A percentile compares a stretch with the other conserved stretches of the same genome.
These are phyloP conservation scores for Colletotrichum incanum DNA, from an alignment of 2,329 filamentous ascomycete genomes.

Conservation along the genomic window DNA sequence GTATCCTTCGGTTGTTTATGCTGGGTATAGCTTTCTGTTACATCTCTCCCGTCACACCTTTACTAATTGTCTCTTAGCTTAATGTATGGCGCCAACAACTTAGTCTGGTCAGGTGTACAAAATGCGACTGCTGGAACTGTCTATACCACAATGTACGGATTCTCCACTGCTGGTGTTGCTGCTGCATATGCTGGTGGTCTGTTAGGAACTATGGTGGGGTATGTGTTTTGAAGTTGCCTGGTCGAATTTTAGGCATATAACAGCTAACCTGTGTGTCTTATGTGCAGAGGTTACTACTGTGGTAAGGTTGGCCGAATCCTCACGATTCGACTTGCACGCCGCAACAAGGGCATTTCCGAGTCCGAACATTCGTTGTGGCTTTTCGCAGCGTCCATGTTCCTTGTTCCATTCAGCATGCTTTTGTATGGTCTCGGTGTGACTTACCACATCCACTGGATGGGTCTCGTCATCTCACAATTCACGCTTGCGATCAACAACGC, in stretches of 20 bases:
- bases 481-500: conserved; percentile 49
- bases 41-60: too few species aligned
- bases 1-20: conserved; percentile 55
- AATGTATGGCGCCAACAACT: conserved; percentile 53
- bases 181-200: conserved; percentile 50
- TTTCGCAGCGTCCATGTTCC: conserved; percentile 47
- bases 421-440: conserved; percentile 57
- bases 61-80: conserved; percentile 37
- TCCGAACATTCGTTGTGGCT: conserved; percentile 60
- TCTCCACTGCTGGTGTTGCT: conserved; percentile 44
- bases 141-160: conserved; percentile 51
- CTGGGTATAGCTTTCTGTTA: conserved; percentile 48
- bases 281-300: conserved; percentile 47
- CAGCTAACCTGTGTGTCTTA: not conserved
- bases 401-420: conserved; percentile 59
- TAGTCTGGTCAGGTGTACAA: conserved; percentile 51
- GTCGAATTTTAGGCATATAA: fast-evolving
- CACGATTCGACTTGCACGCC: conserved; percentile 56
- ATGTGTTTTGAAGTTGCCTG: not conserved
- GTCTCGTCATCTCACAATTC: conserved; percentile 49
- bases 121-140: conserved; percentile 52
- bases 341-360: conserved; percentile 59
- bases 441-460: conserved; percentile 52
- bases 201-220: conserved; percentile 61
- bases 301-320: conserved; percentile 57